Evolutionary conservation across 495 filamentous ascomycete genomes (phyloP).

Genomic region (Thermochaetoides thermophila): DNA sequence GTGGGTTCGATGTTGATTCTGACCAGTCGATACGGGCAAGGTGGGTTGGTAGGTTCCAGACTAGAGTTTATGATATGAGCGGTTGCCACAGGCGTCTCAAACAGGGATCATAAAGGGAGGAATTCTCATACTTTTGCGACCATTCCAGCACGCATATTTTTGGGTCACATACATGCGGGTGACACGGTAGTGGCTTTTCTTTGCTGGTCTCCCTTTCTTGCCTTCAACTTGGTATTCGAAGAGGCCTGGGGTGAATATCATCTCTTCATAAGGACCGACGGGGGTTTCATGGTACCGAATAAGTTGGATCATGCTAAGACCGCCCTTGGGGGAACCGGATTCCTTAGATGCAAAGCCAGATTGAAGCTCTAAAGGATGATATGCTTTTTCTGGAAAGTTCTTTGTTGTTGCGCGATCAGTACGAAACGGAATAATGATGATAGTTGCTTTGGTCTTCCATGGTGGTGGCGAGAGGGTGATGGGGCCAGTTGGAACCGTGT

Average conservation of each 20-base stretch:
- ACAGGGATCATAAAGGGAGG: too few relatives aligned
- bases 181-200: conserved; percentile 18
- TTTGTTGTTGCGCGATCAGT: conserved; percentile 9
- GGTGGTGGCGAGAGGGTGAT: conserved; percentile 17
- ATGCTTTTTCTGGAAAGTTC: conserved; percentile 18
- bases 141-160: conserved; percentile 33
- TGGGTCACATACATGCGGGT: conserved; percentile 38
- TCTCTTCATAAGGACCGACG: conserved; percentile 37
- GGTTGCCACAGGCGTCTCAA: too few relatives aligned
- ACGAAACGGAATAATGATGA: conserved; percentile 26
- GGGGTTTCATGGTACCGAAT: conserved; percentile 35
- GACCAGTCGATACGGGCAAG: conserved; percentile 36
- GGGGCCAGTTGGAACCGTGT: conserved; percentile 2
- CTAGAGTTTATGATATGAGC: too few relatives aligned
- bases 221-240: conserved; percentile 23
- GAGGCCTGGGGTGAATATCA: conserved; percentile 30
- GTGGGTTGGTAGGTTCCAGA: conserved; percentile 42
- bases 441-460: conserved; percentile 26
- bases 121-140: conserved; percentile 23
- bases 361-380: conserved; percentile 27
- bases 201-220: conserved; percentile 12
- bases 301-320: conserved; percentile 31
- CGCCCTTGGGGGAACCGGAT: conserved; percentile 24
- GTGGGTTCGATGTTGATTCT: too few relatives aligned
- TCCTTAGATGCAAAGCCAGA: conserved; percentile 16